Conservation (phyloP, 768 basidiomycete species). For the Boletellus ananas region DNA sequence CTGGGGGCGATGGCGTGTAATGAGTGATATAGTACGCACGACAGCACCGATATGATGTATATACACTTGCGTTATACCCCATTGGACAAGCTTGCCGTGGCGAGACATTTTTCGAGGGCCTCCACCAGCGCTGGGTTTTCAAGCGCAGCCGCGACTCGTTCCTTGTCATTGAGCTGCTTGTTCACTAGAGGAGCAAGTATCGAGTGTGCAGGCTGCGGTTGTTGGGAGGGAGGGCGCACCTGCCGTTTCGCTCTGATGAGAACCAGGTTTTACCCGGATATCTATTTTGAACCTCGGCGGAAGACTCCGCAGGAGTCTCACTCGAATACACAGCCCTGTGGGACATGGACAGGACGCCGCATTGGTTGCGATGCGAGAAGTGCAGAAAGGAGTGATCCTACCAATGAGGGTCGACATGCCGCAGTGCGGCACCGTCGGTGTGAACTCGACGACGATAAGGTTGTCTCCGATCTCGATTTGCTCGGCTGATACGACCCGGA, state of each 20-base stretch:
- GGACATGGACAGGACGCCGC: neutral
- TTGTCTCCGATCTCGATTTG: constrained; percentile 70
- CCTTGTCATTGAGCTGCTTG: constrained; percentile 98
- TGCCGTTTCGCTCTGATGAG: constrained; percentile 91
- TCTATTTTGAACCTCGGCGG: constrained; percentile 94
- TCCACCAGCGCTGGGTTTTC: constrained; percentile 86
- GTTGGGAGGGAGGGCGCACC: constrained; percentile 43
- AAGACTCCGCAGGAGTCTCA: constrained; percentile 82
- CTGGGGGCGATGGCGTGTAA: neutral
- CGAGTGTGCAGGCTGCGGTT: neutral
- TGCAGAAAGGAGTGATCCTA: constrained; percentile 20
- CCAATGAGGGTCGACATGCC: constrained; percentile 97
- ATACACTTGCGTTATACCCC: neutral
- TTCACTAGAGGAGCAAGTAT: constrained; percentile 59
- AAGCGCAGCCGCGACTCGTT: constrained; percentile 93
- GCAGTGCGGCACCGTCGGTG: constrained; percentile 96
- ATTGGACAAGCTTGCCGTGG: constrained; percentile 28
- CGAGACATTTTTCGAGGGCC: constrained; percentile 79
- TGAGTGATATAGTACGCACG: neutral
- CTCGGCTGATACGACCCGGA: constrained; percentile 88
- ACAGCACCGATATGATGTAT: neutral
- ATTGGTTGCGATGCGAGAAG: neutral
- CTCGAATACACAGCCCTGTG: constrained; percentile 86
- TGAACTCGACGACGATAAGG: constrained; percentile 83
- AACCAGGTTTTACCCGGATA: constrained; percentile 88